A percentile compares a stretch with the other conserved stretches of the same genome.
phyloP scores from a whole-genome alignment of 1,284 basidiomycete genomes.

The Mycosarcoma maydis region DNA sequence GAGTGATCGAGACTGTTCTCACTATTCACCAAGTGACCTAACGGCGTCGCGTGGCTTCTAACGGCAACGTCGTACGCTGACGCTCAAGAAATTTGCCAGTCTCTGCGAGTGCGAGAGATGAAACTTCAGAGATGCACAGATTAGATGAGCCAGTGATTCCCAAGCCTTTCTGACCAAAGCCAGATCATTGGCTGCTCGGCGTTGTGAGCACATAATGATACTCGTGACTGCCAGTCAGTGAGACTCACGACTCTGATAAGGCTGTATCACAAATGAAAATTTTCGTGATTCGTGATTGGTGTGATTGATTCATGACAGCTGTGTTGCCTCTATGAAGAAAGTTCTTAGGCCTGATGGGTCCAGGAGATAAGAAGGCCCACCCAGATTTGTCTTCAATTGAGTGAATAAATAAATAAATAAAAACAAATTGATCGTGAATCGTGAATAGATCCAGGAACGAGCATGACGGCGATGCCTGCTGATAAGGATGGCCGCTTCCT shows the following conservation, averaged over 20 bases:
- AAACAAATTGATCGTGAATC: neutral
- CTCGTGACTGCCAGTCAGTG: neutral
- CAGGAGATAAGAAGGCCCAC: constrained; percentile 7
- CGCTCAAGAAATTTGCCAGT: too few relatives aligned
- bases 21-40: too few relatives aligned
- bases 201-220: constrained; percentile 23
- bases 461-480: too few relatives aligned
- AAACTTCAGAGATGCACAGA: neutral
- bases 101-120: too few relatives aligned
- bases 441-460: too few relatives aligned
- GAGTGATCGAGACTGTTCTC: too few relatives aligned
- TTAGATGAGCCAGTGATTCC: constrained; percentile 3
- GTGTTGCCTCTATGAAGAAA: neutral
- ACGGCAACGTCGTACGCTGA: too few relatives aligned
- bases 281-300: too few relatives aligned
- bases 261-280: neutral
- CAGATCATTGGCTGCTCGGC: constrained; percentile 19
- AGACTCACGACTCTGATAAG: neutral
- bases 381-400: neutral
- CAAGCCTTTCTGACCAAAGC: neutral
- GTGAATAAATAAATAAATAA: neutral
- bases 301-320: neutral
- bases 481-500: neutral
- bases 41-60: too few relatives aligned
- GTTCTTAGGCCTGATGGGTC: neutral